phyloP scores from a whole-genome alignment of 2,329 filamentous ascomycete species.

The Neobulgaria alba region DNA sequence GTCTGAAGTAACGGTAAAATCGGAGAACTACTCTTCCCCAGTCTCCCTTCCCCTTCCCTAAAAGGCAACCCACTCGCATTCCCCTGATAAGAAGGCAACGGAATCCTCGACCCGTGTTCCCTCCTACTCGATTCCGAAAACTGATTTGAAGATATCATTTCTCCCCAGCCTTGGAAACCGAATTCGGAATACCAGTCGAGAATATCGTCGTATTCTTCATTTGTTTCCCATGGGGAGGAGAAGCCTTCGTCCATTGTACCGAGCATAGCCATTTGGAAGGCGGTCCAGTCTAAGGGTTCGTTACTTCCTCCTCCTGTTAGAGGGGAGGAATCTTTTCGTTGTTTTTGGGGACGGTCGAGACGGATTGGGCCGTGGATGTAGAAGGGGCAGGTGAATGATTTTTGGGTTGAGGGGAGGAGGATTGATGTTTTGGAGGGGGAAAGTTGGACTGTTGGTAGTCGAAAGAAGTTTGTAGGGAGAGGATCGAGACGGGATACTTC shows the following conservation, averaged over 20 bases:
- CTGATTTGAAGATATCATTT: conserved; percentile 9
- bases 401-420: conserved; percentile 34
- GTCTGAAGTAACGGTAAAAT: too few species aligned
- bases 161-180: conserved; percentile 14
- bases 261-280: conserved; percentile 56
- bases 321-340: conserved; percentile 7
- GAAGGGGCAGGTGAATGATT: conserved; percentile 38
- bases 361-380: conserved; percentile 50
- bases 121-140: neutral
- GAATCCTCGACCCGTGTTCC: neutral
- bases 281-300: conserved; percentile 58
- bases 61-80: neutral
- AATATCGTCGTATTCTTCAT: conserved; percentile 30
- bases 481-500: conserved; percentile 27
- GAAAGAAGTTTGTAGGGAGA: conserved; percentile 1
- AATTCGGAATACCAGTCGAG: conserved; percentile 19
- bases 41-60: neutral
- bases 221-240: too few species aligned
- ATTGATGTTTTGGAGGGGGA: conserved; percentile 32
- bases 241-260: conserved; percentile 43
- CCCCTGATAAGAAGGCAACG: neutral
- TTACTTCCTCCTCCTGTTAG: conserved; percentile 37
- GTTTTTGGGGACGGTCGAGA: conserved; percentile 38
- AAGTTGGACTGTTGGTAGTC: neutral
- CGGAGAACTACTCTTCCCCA: too few species aligned